Evolutionary conservation across 805 yeast genomes (phyloP).

Genomic region (Nadsonia fulvescens): DNA sequence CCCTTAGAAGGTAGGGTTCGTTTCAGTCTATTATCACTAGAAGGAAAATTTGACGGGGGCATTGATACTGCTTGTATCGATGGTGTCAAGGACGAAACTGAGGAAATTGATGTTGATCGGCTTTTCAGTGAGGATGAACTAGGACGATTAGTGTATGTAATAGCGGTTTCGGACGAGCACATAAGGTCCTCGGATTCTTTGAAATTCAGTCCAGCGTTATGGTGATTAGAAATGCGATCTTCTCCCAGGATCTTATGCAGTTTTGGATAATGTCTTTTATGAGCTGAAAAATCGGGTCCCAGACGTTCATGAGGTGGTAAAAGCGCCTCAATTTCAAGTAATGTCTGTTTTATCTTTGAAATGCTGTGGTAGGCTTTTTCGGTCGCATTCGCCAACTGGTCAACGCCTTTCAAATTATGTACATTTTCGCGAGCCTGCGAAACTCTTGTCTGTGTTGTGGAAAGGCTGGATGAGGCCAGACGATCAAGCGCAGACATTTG

Average conservation of each 20-base stretch:
- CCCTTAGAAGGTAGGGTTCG: too few relatives aligned
- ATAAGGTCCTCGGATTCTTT: conserved; percentile 4
- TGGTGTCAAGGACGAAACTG: neutral
- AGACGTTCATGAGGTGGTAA: conserved; percentile 23
- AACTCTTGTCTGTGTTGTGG: too few relatives aligned
- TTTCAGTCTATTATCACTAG: too few relatives aligned
- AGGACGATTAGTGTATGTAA: conserved; percentile 3
- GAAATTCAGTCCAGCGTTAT: conserved; percentile 11
- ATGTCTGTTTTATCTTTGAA: conserved; percentile 6
- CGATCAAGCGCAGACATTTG: too few relatives aligned
- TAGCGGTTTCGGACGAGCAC: conserved; percentile 1
- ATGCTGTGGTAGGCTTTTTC: conserved; percentile 7
- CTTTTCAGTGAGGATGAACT: conserved; percentile 1
- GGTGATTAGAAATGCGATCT: conserved; percentile 6
- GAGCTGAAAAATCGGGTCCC: conserved; percentile 20
- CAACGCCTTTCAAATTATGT: too few relatives aligned
- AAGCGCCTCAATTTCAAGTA: conserved; percentile 18
- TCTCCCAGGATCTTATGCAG: conserved; percentile 17
- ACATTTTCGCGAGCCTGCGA: too few relatives aligned
- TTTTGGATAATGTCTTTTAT: conserved; percentile 27
- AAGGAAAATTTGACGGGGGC: too few relatives aligned
- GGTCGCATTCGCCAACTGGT: conserved; percentile 4
- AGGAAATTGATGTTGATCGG: neutral
- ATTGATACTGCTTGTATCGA: too few relatives aligned
- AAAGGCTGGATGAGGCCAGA: too few relatives aligned